Base-by-base conservation (phyloP, 805 yeast species). In the Candida ovalis region DNA sequence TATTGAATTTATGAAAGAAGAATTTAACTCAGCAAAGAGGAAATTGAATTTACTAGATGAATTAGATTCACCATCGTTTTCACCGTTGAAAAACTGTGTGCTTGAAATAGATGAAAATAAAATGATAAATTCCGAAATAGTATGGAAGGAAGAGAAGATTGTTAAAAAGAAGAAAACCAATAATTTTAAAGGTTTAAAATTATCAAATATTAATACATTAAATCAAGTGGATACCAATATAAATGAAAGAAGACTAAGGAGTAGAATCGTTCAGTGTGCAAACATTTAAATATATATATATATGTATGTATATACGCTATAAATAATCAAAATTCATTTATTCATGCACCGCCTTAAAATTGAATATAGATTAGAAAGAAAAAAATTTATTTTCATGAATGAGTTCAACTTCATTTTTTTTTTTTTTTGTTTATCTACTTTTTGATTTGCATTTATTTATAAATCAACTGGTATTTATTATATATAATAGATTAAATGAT, bases 11-110 rank as follows among this genome's bases (percentile, higher is more conserved):
- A 4, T 18, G 5, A 17, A 30, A 7, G 23, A n/a, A 22, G 44
- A 33, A 32, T 8, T 32, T 45, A 5, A 44, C 36, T 22, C 30
- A n/a, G n/a, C 37, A 33, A n/a, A 33, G 28, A 42, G 17, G 17
- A 39, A n/a, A 15, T 15, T 24, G n/a, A 23, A 39, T 23, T 24
- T 4, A 9, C 22, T 15, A 18, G 7, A 17, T 15, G 53, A 47
- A 43, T 12, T 38, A 8, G 44, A 46, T n/a, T 53, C 56, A 10
- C 55, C 54, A 19, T 46, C 41, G 7, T 48, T 40, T 28, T 42
- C 52, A n/a, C 56, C 57, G 17, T n/a, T 51, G 23, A 50, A 48
- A 24, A 30, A 43, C 7, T 12, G 22, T 9, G 22, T 27, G 33
- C 9, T 22, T 27, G 39, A 42, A 23, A 4, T 17, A 5, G 38